Percentiles rank a stretch among this genome's conserved stretches.
These are phyloP conservation scores for Fusarium subtropicale DNA, from an alignment of 2,329 filamentous ascomycete genomes.

Conservation along the genomic window DNA sequence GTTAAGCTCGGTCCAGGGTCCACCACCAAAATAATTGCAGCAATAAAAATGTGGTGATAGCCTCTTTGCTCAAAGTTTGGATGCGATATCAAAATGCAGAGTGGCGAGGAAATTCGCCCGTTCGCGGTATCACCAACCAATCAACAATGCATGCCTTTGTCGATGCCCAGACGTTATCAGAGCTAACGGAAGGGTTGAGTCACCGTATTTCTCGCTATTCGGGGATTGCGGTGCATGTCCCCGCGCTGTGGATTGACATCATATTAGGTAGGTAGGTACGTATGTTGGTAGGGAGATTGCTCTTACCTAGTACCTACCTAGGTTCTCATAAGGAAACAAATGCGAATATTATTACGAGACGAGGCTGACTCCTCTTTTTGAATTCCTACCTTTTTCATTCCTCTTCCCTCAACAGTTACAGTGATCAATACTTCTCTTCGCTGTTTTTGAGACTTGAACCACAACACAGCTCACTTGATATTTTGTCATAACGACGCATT, in stretches of 20 bases:
- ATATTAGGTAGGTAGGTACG: constrained; percentile 11
- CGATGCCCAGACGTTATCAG: constrained; percentile 10
- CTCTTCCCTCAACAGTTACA: neutral
- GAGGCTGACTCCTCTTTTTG: neutral
- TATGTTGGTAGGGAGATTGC: neutral
- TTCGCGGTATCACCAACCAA: constrained; percentile 13
- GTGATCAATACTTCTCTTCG: neutral
- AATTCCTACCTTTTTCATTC: neutral
- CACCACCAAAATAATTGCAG: constrained; percentile 16
- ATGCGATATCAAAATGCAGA: neutral
- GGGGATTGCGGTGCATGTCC: constrained; percentile 12
- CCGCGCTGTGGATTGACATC: constrained; percentile 37
- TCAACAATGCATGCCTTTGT: constrained; percentile 8
- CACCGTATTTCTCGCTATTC: constrained; percentile 12
- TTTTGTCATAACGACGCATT: constrained; percentile 8
- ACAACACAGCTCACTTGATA: neutral
- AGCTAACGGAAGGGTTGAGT: constrained; percentile 5
- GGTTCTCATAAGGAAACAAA: neutral
- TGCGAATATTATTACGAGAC: neutral
- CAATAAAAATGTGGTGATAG: constrained; percentile 19
- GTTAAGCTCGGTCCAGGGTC: constrained; percentile 27
- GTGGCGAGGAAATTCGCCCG: constrained; percentile 13
- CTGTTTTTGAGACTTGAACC: neutral
- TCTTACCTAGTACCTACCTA: too few species aligned
- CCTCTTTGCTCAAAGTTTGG: constrained; percentile 1